Evolutionary conservation across 1,139 yeast genomes (phyloP), one percentile per base, ranked within the genome.

Genomic region (Candida dubliniensis): DNA sequence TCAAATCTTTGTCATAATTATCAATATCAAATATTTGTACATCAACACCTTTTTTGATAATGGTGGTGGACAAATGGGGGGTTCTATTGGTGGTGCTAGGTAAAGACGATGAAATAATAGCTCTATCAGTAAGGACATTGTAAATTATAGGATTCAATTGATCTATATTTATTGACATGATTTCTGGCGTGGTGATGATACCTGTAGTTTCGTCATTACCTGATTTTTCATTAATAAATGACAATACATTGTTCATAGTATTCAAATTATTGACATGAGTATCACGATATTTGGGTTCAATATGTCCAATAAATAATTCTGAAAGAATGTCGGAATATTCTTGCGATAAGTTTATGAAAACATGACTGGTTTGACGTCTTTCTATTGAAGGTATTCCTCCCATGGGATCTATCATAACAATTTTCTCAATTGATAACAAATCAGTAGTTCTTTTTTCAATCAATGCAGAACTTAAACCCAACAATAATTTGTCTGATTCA

Each of bases 371-470:
- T 43, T 84, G 82, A 45, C 79, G 77, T 49, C 98, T 71, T 58
- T 90, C 96, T 30, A 82, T 71, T 0, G 95, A 85, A 0, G 98
- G 98, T 9, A 89, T 84, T 0, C 99, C 99, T 1, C 99, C 99
- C 11, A 77, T 61, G 0, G 83, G 81, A 54, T 90, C 97, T 27
- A 93, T 69, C 52, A 85, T 80, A 8, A 93, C 81, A 27, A 93
- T 66, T 53, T 93, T 93, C 51, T 93, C 98, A 29, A 93, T 76
- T 0, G 84, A 70, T 9, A 81, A 61, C n/a, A 74, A 51, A 33
- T 69, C 62, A 9, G 57, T 52, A 1, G 53, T 48, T 31, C 52
- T 37, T 12, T 57, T 51, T 12, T 57, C 48, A 31, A 67, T 48
- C 15, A 73, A 51, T 11, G 66, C 54, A 3, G 61, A 48, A 37